Percentiles rank a stretch among this genome's conserved stretches.
Conservation (phyloP, 2,329 filamentous ascomycete genomes). For the Lachnellula occidentalis region DNA sequence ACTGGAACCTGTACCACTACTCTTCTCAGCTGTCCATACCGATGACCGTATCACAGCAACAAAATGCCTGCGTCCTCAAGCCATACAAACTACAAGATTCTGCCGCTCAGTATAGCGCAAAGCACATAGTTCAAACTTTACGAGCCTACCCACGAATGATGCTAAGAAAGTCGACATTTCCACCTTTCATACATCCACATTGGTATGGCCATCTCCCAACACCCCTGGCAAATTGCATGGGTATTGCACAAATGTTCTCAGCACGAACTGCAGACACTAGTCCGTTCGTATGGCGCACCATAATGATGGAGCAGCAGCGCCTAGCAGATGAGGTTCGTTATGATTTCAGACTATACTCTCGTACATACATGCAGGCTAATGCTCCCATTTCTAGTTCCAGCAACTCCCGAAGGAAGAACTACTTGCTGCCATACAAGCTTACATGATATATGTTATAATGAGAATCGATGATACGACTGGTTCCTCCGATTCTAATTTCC, state of each 20-base stretch:
- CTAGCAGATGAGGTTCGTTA: conserved; percentile 2
- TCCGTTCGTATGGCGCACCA: conserved; percentile 15
- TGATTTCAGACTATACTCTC: not conserved
- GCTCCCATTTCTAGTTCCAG: not conserved
- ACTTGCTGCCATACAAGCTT: conserved; percentile 2
- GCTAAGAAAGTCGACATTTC: conserved; percentile 22
- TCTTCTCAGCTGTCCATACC: not conserved
- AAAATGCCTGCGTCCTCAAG: conserved; percentile 19
- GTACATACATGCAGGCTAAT: not conserved
- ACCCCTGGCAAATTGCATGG: conserved; percentile 21
- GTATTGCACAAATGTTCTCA: conserved; percentile 24
- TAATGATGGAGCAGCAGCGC: conserved; percentile 11
- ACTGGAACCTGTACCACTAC: not conserved
- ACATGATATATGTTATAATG: conserved; percentile 10
- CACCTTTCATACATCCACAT: conserved; percentile 23
- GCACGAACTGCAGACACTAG: conserved; percentile 14
- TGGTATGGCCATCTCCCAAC: conserved; percentile 4
- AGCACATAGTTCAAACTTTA: conserved; percentile 7
- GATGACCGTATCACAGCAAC: not conserved
- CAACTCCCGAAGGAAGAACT: not conserved
- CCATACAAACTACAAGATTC: conserved; percentile 1
- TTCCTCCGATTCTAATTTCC: not conserved
- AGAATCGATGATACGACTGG: not conserved
- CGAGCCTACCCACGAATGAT: conserved; percentile 22
- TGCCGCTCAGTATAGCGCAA: conserved; percentile 9